Evolutionary conservation across 208 protist species (phyloP), one percentile per base, ranked within the genome.

Genomic region (Trypanosomatidae sp.): DNA sequence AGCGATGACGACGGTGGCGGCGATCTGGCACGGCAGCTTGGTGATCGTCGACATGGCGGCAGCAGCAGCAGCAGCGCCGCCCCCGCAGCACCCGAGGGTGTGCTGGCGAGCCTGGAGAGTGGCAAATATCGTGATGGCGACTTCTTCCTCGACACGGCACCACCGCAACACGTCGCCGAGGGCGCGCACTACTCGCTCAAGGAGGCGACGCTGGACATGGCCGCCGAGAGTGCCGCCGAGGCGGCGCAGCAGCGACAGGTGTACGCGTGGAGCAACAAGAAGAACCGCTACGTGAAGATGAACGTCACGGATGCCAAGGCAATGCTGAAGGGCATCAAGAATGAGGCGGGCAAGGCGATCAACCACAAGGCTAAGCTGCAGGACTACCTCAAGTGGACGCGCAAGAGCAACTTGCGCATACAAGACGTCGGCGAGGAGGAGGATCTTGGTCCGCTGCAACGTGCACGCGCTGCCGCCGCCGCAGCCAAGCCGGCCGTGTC

Each of bases 231-330:
- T 11, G 77, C 74, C 13, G 64, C 83, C 50, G 83, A 88, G 23
- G 80, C 72, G 22, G 69, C 71, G 25, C 73, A 84, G 61, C 84
- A 94, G 59, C 74, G 88, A 10, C 54, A 76, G 43, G 88, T 95
- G 19, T 95, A 75, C 50, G 80, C 83, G 22, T 95, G 88, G 85
- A 93, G 72, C 58, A 92, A 90, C 53, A 93, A 92, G 68, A 93
- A 90, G 66, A 95, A 81, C 48, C 83, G 85, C 38, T 95, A 91
- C 66, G 72, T 92, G 2, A 70, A 84, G 42, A 92, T 92, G 79
- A 62, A 91, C 66, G 77, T 92, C 3, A 84, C 68, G 49, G 88
- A 92, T 50, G 88, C 88, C 16, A 92, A 94, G 68, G 79, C 80
- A 8, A 45, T 88, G 43, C 55, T 92, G 30, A 75, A 75, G 37